A percentile compares a stretch with the other conserved stretches of the same genome.
Evolutionary conservation across 2,329 filamentous ascomycete genomes (phyloP).

Genomic region (Curvularia sp.): DNA sequence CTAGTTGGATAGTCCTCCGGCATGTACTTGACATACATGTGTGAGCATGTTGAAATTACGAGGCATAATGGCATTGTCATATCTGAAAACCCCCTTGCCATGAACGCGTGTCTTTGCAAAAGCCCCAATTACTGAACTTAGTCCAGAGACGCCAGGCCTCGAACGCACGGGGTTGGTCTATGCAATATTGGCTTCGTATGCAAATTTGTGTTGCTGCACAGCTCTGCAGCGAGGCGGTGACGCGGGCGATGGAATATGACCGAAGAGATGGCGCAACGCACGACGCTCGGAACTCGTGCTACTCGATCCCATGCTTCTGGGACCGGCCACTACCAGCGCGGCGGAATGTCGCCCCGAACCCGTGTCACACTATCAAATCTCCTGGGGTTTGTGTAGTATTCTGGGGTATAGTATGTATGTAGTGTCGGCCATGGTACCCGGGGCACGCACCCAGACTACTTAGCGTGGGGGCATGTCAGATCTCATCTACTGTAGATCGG

Average conservation of each 20-base stretch:
- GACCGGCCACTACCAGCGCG: background rate
- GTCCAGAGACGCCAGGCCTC: background rate
- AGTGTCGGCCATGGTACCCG: background rate
- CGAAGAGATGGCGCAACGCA: background rate
- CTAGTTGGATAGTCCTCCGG: background rate
- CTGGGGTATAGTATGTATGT: background rate
- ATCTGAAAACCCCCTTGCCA: background rate
- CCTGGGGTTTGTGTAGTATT: too few species aligned
- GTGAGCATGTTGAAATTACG: background rate
- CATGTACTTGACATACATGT: background rate
- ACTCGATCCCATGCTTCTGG: background rate
- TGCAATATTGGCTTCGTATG: background rate
- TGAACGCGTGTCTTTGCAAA: background rate
- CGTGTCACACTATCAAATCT: background rate
- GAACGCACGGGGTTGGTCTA: background rate
- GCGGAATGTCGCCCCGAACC: background rate
- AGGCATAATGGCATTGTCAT: background rate
- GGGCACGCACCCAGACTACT: background rate
- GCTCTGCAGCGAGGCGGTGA: background rate
- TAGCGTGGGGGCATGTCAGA: constrained; percentile 2
- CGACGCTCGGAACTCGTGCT: background rate
- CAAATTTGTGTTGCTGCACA: background rate
- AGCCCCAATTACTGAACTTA: background rate
- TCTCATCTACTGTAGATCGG: constrained; percentile 3
- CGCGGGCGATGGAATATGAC: background rate